Percentiles rank a stretch among this genome's conserved stretches.
Evolutionary conservation across 1,139 yeast genomes (phyloP).

Genomic region (Zhuliangozyma blackwelliae): DNA sequence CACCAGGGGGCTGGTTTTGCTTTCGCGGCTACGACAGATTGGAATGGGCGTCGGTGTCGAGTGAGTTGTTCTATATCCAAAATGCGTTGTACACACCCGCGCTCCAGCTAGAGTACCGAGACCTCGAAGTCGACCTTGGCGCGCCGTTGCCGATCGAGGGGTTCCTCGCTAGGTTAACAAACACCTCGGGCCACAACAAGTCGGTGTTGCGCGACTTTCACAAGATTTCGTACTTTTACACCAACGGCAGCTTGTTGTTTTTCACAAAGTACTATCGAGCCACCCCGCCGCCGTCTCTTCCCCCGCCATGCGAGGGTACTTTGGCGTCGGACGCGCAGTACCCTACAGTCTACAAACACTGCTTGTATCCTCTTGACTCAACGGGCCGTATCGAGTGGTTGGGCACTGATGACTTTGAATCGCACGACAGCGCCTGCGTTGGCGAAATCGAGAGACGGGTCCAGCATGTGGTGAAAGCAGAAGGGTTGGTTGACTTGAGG

Average conservation of each 20-base stretch:
- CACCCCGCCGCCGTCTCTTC: slow-evolving; percentile 50
- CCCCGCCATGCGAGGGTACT: too few relatives aligned
- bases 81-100: slow-evolving; percentile 21
- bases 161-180: slow-evolving; percentile 56
- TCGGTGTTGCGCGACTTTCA: slow-evolving; percentile 44
- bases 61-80: slow-evolving; percentile 38
- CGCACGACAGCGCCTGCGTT: slow-evolving; percentile 53
- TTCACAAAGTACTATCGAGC: slow-evolving; percentile 54
- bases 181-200: slow-evolving; percentile 43
- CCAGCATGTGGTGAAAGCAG: slow-evolving; percentile 52
- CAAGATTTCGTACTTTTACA: slow-evolving; percentile 57
- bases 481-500: slow-evolving; percentile 58
- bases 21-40: slow-evolving; percentile 66
- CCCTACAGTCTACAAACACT: slow-evolving; percentile 41
- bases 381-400: slow-evolving; percentile 63
- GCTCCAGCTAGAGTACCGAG: slow-evolving; percentile 52
- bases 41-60: slow-evolving; percentile 66
- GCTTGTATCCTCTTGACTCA: slow-evolving; percentile 45
- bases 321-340: too few relatives aligned
- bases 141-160: slow-evolving; percentile 80
- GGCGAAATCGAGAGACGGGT: slow-evolving; percentile 62
- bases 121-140: slow-evolving; percentile 9
- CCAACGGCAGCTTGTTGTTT: slow-evolving; percentile 59
- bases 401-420: slow-evolving; percentile 35
- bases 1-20: slow-evolving; percentile 43